Evolutionary conservation across 192 early-diverging fungal species (phyloP), one percentile per base, ranked within the genome.

Genomic region (Coemansia sp.): DNA sequence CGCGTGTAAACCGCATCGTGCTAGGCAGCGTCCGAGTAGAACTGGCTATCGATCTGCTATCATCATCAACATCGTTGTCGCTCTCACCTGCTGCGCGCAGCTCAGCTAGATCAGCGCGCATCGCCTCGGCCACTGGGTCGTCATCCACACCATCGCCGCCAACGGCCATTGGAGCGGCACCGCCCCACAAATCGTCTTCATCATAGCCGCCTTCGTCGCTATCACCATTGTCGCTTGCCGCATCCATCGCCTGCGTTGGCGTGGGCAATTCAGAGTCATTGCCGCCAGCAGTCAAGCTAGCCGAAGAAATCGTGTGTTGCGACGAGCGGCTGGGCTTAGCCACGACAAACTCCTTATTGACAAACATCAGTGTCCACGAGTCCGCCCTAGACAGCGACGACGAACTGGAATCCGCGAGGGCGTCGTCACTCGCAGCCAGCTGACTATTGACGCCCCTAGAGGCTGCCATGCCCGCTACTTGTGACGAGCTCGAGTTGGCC

Each of bases 301-400:
- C 59, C n/a, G 17, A 39, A 14, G 59, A 59, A 59, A 59, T 37
- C 17, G 57, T n/a, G 37, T 7, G 21, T 37, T 61, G 59, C 19
- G 59, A 61, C 5, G 37, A 40, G 38, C 19, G 35, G n/a, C 59
- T 61, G 2, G 59, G 59, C 58, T 37, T 63, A 17, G 67, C 68
- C 63, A 78, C 76, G 5, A 78, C 73, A 69, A 84, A 84, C 68
- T 84, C 81, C 61, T 75, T 75, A 58, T 69, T 84, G 39, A 84
- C 74, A 46, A 84, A 78, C 81, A 84, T 84, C 52, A 84, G 67
- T 30, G 81, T 84, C 81, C 81, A 84, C 40, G 81, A 84, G 40
- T 84, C 75, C 1, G 75, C 66, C 47, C 59, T 64, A 17, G 68
- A 61, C 59, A 61, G n/a, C 35, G 59, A 61, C 63, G 23, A 66